A percentile compares a stretch with the other conserved stretches of the same genome.
phyloP scores from a whole-genome alignment of 805 yeast species.

The Pichia scutulata region DNA sequence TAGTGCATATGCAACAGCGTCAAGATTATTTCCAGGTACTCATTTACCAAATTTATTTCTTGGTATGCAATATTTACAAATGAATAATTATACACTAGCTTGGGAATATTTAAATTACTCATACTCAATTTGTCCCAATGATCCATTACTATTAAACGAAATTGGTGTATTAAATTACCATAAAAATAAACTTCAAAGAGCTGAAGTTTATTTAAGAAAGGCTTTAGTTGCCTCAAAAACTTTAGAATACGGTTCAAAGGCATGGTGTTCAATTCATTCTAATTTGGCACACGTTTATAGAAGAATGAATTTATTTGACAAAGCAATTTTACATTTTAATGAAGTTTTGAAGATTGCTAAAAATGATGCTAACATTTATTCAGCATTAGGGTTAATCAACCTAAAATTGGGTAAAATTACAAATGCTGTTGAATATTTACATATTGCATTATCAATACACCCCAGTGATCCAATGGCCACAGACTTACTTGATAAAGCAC shows the following conservation, averaged over 20 bases:
- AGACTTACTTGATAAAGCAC: conserved; percentile 73
- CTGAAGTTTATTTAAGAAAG: conserved; percentile 61
- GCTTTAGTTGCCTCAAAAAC: conserved; percentile 65
- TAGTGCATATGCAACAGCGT: conserved; percentile 93
- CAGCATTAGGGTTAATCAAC: conserved; percentile 81
- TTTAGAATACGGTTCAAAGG: conserved; percentile 68
- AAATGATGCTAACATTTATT: conserved; percentile 59
- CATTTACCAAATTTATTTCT: conserved; percentile 84
- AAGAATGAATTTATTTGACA: conserved; percentile 49
- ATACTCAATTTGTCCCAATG: conserved; percentile 69
- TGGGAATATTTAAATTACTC: conserved; percentile 79
- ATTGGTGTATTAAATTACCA: conserved; percentile 89
- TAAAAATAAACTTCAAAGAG: conserved; percentile 53
- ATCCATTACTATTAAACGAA: conserved; percentile 85
- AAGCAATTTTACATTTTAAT: conserved; percentile 68
- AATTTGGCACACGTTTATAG: conserved; percentile 88
- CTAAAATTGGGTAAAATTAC: conserved; percentile 56
- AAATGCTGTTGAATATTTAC: conserved; percentile 69
- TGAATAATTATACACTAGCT: conserved; percentile 75
- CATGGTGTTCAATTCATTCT: conserved; percentile 78
- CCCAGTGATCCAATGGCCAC: conserved; percentile 81
- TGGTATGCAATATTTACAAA: conserved; percentile 93
- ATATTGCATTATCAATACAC: conserved; percentile 68
- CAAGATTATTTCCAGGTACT: conserved; percentile 82
- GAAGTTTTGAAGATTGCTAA: conserved; percentile 65